phyloP scores from a whole-genome alignment of 2,329 filamentous ascomycete species.

The Fusarium nygamai region DNA sequence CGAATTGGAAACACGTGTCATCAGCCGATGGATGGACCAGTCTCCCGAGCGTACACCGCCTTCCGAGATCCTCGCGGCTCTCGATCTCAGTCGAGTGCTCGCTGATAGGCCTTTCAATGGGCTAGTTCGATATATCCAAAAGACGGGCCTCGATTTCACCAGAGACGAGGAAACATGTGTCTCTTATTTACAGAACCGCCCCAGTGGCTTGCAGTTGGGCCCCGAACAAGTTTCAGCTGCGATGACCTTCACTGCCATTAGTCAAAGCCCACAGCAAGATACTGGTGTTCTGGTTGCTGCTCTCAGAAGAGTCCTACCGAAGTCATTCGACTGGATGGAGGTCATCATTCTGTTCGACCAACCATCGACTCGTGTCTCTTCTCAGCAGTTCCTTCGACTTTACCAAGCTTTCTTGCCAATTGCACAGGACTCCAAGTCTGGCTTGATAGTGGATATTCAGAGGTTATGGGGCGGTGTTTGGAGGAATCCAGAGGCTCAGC shows the following conservation, averaged over 20 bases:
- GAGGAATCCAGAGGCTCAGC: conserved; percentile 85
- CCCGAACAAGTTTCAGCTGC: conserved; percentile 86
- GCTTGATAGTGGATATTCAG: conserved; percentile 77
- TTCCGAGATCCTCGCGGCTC: conserved; percentile 73
- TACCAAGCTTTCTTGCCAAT: conserved; percentile 82
- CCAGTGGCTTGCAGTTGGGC: conserved; percentile 69
- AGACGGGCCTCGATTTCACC: conserved; percentile 78
- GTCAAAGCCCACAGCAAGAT: conserved; percentile 64
- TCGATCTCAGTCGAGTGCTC: conserved; percentile 75
- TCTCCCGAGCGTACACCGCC: conserved; percentile 68
- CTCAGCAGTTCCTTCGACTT: conserved; percentile 81
- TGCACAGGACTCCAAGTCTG: conserved; percentile 60
- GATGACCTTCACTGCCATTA: conserved; percentile 73
- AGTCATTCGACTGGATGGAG: conserved; percentile 74
- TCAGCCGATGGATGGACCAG: conserved; percentile 72
- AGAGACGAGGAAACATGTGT: conserved; percentile 75
- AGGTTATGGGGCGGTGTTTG: conserved; percentile 90
- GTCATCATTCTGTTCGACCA: conserved; percentile 85
- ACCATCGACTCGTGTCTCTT: conserved; percentile 77
- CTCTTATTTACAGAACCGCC: conserved; percentile 63
- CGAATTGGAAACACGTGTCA: conserved; percentile 73
- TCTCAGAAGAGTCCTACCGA: conserved; percentile 68
- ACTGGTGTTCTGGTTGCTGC: conserved; percentile 68
- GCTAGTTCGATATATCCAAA: conserved; percentile 75
- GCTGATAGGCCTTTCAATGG: conserved; percentile 65